phyloP scores from a whole-genome alignment of 768 basidiomycete species.

The Hysterangium stoloniferum region DNA sequence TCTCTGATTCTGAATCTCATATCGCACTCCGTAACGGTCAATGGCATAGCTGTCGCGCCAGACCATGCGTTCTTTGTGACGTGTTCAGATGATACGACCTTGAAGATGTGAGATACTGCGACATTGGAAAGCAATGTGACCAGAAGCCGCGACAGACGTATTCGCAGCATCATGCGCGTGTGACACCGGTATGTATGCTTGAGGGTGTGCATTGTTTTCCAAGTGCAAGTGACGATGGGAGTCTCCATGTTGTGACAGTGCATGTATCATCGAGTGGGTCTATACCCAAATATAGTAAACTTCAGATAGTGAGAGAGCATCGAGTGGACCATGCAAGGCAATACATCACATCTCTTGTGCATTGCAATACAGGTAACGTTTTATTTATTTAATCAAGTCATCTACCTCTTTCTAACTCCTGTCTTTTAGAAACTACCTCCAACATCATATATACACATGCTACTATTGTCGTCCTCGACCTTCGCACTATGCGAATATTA shows the following conservation, averaged over 20 bases:
- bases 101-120: slow-evolving; percentile 51
- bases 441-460: slow-evolving; percentile 82
- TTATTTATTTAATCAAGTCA: not conserved
- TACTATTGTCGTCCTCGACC: slow-evolving; percentile 64
- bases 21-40: slow-evolving; percentile 76
- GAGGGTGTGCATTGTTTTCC: slow-evolving; percentile 88
- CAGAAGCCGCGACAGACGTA: slow-evolving; percentile 71
- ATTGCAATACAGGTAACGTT: slow-evolving; percentile 39
- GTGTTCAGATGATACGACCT: slow-evolving; percentile 31
- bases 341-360: slow-evolving; percentile 76
- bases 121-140: slow-evolving; percentile 93
- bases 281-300: slow-evolving; percentile 76
- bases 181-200: slow-evolving; percentile 67
- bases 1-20: slow-evolving; percentile 77
- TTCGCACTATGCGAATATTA: slow-evolving; percentile 74
- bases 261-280: slow-evolving; percentile 60
- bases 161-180: slow-evolving; percentile 56
- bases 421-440: slow-evolving; percentile 55
- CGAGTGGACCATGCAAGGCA: slow-evolving; percentile 63
- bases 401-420: not conserved
- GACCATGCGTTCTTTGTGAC: slow-evolving; percentile 80
- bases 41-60: slow-evolving; percentile 78
- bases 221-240: slow-evolving; percentile 28
- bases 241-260: slow-evolving; percentile 57
- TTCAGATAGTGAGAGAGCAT: slow-evolving; percentile 78